Evolutionary conservation across 208 protist species (phyloP).

Genomic region (Naegleria gruberi): DNA sequence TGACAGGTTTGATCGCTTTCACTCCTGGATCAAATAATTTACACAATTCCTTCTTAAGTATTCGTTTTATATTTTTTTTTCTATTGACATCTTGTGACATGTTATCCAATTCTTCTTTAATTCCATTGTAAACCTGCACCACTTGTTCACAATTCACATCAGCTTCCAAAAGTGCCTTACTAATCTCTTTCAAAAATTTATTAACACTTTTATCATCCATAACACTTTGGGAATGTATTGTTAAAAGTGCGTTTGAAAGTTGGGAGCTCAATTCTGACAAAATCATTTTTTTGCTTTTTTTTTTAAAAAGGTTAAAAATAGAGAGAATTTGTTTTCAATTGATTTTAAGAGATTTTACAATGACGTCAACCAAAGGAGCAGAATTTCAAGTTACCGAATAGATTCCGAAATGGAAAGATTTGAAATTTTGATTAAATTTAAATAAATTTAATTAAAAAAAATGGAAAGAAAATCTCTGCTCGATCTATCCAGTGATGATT

Average conservation of each 20-base stretch:
- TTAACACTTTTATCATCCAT: conserved; percentile 87
- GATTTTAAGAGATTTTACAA: too few relatives aligned
- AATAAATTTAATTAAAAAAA: too few relatives aligned
- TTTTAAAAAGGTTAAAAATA: too few relatives aligned
- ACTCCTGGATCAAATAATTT: conserved; percentile 91
- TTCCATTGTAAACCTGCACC: conserved; percentile 77
- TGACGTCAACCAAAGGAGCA: too few relatives aligned
- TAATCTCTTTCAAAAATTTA: conserved; percentile 86
- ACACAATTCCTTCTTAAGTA: conserved; percentile 87
- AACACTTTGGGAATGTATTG: conserved; percentile 72
- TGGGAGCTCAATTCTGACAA: conserved; percentile 78
- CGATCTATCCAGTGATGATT: too few relatives aligned
- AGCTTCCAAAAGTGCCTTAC: conserved; percentile 80
- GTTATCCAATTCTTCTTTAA: conserved; percentile 79
- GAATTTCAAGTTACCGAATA: too few relatives aligned
- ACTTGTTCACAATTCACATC: conserved; percentile 93
- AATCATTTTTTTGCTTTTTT: conserved; percentile 58
- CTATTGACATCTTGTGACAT: conserved; percentile 88
- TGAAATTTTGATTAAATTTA: too few relatives aligned
- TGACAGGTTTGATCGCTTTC: conserved; percentile 75
- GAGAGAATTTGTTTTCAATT: too few relatives aligned
- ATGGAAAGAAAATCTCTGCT: too few relatives aligned
- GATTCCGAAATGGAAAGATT: too few relatives aligned
- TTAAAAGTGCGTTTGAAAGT: conserved; percentile 78
- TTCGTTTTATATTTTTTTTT: conserved; percentile 82